Base-by-base conservation (phyloP, 345 rosid species). In the Gossypium mustelinum region DNA sequence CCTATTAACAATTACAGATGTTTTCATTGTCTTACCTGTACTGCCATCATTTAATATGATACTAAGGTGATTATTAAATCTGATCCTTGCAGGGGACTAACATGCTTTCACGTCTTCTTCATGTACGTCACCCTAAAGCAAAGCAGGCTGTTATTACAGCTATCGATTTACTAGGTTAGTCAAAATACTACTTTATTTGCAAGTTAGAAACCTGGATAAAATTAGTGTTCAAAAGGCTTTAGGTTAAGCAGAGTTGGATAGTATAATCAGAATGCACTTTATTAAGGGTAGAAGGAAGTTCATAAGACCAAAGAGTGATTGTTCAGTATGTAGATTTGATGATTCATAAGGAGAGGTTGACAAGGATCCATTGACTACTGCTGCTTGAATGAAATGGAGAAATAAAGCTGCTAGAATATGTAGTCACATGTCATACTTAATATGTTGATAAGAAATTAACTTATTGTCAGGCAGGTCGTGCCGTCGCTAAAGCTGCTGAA, bases 61-160 rank as follows among this genome's bases (percentile, higher is more conserved):
- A 27, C 44, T 48, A 22, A 78, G 70, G 47, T 79, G 45, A 24
- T 73, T 75, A 48, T 10, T 80, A 47, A 56, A 75, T 81, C 55
- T 78, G 60, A 73, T 73, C 80, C 69, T 76, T 75, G 50, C 92
- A 94, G 98, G 98, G 98, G 51, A 94, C 98, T 41, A 94, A 94
- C 83, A 92, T 94, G 98, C 97, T 94, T 82, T 92, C 98, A 60
- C 83, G 94, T 74, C 98, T 94, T 86, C 97, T 94, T 87, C 93
- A 94, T 81, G 98, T 94, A 73, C 88, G 91, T 51, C 89, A 89
- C 67, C 97, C 89, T 71, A 88, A 93, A 71, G 97, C 98, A 80
- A 94, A 92, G 83, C 97, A 92, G 83, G 98, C 98, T 66, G 97
- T 94, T 75, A 94, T 94, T 69, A 92, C 97, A 74, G 98, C 98